Evolutionary conservation across 257 asterid genomes (phyloP), one percentile per base, ranked within the genome.

Genomic region (Salvia splendens): DNA sequence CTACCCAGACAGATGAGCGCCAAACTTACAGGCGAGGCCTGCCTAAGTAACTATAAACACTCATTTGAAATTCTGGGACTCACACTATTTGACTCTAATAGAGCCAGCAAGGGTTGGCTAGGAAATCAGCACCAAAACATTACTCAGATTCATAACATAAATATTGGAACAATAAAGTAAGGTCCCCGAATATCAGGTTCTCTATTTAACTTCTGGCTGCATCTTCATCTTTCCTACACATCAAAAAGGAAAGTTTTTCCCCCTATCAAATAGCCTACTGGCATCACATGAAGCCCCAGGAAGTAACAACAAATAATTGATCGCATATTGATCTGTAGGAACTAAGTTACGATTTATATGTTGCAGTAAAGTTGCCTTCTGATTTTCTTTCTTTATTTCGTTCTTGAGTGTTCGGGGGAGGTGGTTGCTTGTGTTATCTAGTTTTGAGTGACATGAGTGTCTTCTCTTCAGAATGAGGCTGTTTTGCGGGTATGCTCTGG

Each of bases 401-500:
- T 24, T 48, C 28, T 35, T 75, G 6, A 8, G 12, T 8, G 45
- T 4, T 42, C 3, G 9, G 50, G 50, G n/a, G 38, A 1, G 36
- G 36, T 1, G 0, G 36, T 52, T 32, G 47, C 17, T 61, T 33
- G 24, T 67, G 20, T 32, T 66, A 38, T 66, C 54, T 71, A 46
- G 61, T 71, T 47, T 61, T n/a, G n/a, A n/a, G n/a, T 52, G 65
- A 57, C 35, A 6, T n/a, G 28, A 60, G 20, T 48, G 12, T 76
- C 75, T 74, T 62, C 64, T 59, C 79, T 73, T 75, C 87, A 92
- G 98, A 92, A 89, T 80, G 98, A 92, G 78, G 97, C 96, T 70
- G 96, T 92, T 69, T 69, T 92, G 79, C 83, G 87, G 79, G 96
- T 87, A 48, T 87, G 93, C 73, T 75, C 97, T 9, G 95, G 83